Conservation (phyloP, 371 early-diverging fungal species). For the Sporodiniella umbellata region DNA sequence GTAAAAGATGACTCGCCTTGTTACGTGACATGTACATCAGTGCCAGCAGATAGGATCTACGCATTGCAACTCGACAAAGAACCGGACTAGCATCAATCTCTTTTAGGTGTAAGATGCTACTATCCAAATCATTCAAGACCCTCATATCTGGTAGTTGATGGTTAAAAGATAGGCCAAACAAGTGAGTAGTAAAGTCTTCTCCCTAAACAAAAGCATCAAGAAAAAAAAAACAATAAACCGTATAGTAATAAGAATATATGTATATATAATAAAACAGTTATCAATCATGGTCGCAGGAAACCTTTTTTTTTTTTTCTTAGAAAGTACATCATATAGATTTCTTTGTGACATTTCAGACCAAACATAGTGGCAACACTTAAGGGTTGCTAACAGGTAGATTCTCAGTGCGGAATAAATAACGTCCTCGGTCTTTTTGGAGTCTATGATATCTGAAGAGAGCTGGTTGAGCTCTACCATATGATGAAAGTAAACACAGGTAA, state of each 20-base stretch:
- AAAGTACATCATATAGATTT: slow-evolving; percentile 55
- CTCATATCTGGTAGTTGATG: slow-evolving; percentile 47
- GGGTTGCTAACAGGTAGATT: slow-evolving; percentile 50
- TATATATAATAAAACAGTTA: background rate
- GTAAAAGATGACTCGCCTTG: slow-evolving; percentile 22
- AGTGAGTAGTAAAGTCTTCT: slow-evolving; percentile 69
- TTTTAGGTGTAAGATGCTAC: slow-evolving; percentile 8
- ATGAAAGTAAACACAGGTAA: slow-evolving; percentile 67
- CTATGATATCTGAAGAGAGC: slow-evolving; percentile 12
- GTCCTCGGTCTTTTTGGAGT: slow-evolving; percentile 11
- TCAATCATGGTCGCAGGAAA: background rate
- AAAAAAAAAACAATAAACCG: no score
- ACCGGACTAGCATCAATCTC: slow-evolving; percentile 11
- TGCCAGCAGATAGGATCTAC: slow-evolving; percentile 30
- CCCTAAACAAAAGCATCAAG: no score
- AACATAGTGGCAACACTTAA: slow-evolving; percentile 55
- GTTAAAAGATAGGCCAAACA: slow-evolving; percentile 58
- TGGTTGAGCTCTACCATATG: slow-evolving; percentile 38
- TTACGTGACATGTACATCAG: slow-evolving; percentile 33
- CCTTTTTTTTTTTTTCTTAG: background rate
- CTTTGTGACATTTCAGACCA: slow-evolving; percentile 63
- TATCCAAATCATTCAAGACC: slow-evolving; percentile 48
- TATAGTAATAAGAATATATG: slow-evolving; percentile 12
- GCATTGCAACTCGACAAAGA: slow-evolving; percentile 21
- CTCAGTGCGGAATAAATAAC: slow-evolving; percentile 45